These are phyloP conservation scores for Calonectria hongkongensis DNA, from an alignment of 2,329 filamentous ascomycete species.

Conservation along the genomic window DNA sequence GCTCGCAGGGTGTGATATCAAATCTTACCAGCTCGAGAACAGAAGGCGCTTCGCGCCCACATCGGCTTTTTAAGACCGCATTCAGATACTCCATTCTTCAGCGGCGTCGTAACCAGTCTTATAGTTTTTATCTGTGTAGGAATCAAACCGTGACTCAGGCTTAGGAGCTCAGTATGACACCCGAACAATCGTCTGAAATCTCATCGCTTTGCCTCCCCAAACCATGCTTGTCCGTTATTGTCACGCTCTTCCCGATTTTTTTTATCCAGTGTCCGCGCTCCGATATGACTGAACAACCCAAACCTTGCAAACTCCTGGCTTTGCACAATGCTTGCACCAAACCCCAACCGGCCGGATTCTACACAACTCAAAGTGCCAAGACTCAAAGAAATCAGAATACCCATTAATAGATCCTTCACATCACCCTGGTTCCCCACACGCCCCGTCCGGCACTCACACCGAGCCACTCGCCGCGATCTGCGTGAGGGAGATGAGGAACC, in stretches of 20 bases:
- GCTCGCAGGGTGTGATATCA: not conserved
- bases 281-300: conserved; percentile 50
- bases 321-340: conserved; percentile 54
- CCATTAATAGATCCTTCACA: conserved; percentile 51
- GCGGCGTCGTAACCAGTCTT: conserved; percentile 20
- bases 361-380: conserved; percentile 49
- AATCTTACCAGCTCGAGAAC: not conserved
- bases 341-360: conserved; percentile 49
- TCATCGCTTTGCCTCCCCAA: conserved; percentile 42
- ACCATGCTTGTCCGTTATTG: conserved; percentile 39
- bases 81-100: conserved; percentile 8
- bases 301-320: conserved; percentile 53
- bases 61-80: conserved; percentile 1
- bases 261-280: conserved; percentile 45
- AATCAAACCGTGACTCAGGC: conserved; percentile 27
- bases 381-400: conserved; percentile 44
- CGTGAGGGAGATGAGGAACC: conserved; percentile 82
- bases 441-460: conserved; percentile 88
- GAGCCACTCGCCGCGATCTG: conserved; percentile 87
- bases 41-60: not conserved
- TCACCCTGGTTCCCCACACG: conserved; percentile 82
- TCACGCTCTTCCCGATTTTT: conserved; percentile 43
- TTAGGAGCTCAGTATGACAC: conserved; percentile 27
- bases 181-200: conserved; percentile 42
- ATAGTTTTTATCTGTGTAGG: conserved; percentile 28